Conservation (phyloP, 1,284 basidiomycete genomes). For the Rhodofomes roseus region DNA sequence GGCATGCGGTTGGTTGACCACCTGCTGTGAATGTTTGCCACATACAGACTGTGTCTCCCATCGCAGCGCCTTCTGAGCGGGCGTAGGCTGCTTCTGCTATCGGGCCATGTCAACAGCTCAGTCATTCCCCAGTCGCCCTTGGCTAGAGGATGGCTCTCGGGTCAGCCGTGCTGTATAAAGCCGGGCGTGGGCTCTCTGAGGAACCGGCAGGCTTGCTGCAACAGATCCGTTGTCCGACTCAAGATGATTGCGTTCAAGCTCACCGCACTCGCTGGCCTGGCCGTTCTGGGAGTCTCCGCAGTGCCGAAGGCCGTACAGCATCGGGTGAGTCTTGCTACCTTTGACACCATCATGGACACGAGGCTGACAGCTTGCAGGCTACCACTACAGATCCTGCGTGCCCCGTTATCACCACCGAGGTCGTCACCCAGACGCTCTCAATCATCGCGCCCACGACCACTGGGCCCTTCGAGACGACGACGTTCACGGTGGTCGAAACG, state of each 20-base stretch:
- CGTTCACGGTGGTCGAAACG: background rate
- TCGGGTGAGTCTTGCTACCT: background rate
- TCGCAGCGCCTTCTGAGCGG: background rate
- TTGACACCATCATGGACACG: no score
- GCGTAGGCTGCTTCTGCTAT: background rate
- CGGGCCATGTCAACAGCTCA: background rate
- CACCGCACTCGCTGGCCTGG: background rate
- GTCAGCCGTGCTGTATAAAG: background rate
- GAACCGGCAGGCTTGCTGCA: background rate
- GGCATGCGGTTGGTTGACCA: no score
- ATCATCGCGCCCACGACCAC: background rate
- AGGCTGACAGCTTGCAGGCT: background rate
- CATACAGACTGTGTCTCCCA: background rate
- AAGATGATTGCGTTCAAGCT: background rate
- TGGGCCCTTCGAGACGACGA: slow-evolving; percentile 1
- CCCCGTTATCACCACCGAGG: background rate
- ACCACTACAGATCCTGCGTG: background rate
- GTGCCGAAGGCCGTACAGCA: background rate
- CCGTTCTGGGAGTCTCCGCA: background rate
- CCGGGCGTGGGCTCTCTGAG: background rate
- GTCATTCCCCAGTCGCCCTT: background rate
- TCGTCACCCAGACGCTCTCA: background rate
- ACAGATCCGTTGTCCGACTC: background rate
- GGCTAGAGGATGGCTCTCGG: background rate
- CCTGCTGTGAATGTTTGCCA: background rate